Evolutionary conservation across 305 asterid species (phyloP).

Genomic region (Lippia alba): DNA sequence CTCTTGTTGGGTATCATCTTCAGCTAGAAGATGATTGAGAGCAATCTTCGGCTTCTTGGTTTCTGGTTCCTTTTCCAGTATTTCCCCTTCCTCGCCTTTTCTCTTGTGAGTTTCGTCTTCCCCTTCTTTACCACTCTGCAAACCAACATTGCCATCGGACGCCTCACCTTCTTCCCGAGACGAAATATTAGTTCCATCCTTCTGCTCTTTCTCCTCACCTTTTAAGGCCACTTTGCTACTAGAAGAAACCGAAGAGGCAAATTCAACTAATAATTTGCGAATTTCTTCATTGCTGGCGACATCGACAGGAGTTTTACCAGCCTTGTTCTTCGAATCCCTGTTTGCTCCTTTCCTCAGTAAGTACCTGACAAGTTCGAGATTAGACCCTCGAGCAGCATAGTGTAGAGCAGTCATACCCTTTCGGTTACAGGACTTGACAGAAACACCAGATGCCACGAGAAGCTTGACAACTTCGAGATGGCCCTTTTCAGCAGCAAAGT

Average conservation of each 20-base stretch:
- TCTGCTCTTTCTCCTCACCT: constrained; percentile 43
- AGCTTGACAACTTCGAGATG: constrained; percentile 75
- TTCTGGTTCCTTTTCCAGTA: constrained; percentile 41
- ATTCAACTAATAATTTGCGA: constrained; percentile 53
- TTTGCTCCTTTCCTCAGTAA: constrained; percentile 81
- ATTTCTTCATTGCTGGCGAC: constrained; percentile 75
- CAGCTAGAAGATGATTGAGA: constrained; percentile 80
- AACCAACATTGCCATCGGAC: constrained; percentile 36
- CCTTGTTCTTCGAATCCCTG: constrained; percentile 66
- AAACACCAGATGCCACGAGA: constrained; percentile 65
- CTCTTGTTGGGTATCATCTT: constrained; percentile 71
- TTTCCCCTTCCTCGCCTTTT: constrained; percentile 43
- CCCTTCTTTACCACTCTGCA: constrained; percentile 38
- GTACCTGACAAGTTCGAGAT: constrained; percentile 72
- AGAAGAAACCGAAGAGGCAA: constrained; percentile 32
- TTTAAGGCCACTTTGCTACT: constrained; percentile 34
- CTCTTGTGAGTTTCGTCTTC: constrained; percentile 59
- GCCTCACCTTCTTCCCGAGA: constrained; percentile 39
- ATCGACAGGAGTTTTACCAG: constrained; percentile 77
- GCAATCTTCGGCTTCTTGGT: constrained; percentile 71
- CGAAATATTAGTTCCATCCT: constrained; percentile 35
- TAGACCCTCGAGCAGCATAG: constrained; percentile 91
- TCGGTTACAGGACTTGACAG: constrained; percentile 73
- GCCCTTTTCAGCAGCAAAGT: constrained; percentile 95
- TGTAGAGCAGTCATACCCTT: constrained; percentile 96